Evolutionary conservation across 495 filamentous ascomycete species (phyloP), one percentile per base, ranked within the genome.

Genomic region (Penicillium dipodomyicola): DNA sequence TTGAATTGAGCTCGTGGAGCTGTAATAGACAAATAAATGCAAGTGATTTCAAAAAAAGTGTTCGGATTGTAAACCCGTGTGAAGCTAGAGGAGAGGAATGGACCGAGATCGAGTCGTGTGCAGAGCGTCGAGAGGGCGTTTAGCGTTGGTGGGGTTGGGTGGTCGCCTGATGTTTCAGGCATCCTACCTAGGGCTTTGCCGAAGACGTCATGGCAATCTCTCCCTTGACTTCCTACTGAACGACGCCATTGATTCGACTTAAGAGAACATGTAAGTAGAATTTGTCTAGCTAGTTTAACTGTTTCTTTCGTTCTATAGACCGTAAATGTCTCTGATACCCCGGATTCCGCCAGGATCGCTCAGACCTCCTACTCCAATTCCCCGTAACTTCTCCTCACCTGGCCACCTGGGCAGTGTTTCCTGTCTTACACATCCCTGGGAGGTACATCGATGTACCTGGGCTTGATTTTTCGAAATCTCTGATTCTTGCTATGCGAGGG

Each of bases 21-120:
- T 52, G 54, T 52, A 51, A 67, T 59, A 45, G 63, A 46, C 46
- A 50, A 46, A 32, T 49, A 49, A 22, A 62, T 56, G 52, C 54
- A 55, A 58, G 59, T 58, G 54, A 51, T 25, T 54, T 60, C 32
- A 39, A 49, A 40, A 35, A 61, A 53, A 52, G 56, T 49, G 50
- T 44, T 60, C 52, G 58, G 53, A 56, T 64, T 39, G 52, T 61
- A 49, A 71, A 62, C 64, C 64, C 59, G 60, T 55, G 58, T 57
- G 61, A 48, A 61, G 46, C 59, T 50, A 42, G 43, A 60, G 52
- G 33, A 62, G 59, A 69, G 60, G 49, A 63, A 65, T 57, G 54
- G 61, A 65, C 63, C 67, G 60, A 72, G 62, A 67, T 62, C 63
- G 62, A 61, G 64, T 72, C 70, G 60, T 72, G 70, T 69, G 67